A percentile compares a stretch with the other conserved stretches of the same genome.
These are phyloP conservation scores for Endoconidiophora laricicola DNA, from an alignment of 2,329 filamentous ascomycete genomes.

Conservation along the genomic window DNA sequence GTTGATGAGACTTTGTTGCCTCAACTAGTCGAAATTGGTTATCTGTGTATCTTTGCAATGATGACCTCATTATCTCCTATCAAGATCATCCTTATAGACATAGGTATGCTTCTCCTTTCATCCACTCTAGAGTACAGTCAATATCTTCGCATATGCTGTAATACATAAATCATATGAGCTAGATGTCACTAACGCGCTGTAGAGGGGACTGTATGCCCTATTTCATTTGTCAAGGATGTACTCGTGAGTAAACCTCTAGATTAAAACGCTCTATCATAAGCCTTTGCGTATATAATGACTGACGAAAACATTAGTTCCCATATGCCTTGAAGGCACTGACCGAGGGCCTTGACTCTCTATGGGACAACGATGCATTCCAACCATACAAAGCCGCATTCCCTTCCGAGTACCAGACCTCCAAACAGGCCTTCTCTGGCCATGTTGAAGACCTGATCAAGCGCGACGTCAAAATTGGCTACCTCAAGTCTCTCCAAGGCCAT, in stretches of 20 bases:
- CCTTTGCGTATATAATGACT: not conserved
- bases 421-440: slow-evolving; percentile 45
- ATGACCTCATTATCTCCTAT: slow-evolving; percentile 14
- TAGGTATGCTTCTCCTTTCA: slow-evolving; percentile 29
- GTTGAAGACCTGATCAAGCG: slow-evolving; percentile 52
- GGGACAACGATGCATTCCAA: slow-evolving; percentile 47
- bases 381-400: slow-evolving; percentile 59
- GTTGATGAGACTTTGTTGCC: not conserved
- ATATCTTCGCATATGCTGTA: not conserved
- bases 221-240: slow-evolving; percentile 70
- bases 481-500: slow-evolving; percentile 66
- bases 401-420: slow-evolving; percentile 40
- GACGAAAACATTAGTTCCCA: slow-evolving; percentile 46
- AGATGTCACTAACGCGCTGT: slow-evolving; percentile 7
- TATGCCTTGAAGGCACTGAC: slow-evolving; percentile 56
- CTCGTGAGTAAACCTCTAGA: slow-evolving; percentile 40
- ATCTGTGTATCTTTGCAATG: not conserved
- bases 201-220: slow-evolving; percentile 74
- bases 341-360: slow-evolving; percentile 44
- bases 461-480: slow-evolving; percentile 60
- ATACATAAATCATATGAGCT: not conserved
- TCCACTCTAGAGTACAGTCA: too few relatives aligned
- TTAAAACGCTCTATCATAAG: not conserved
- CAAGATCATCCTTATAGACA: slow-evolving; percentile 38
- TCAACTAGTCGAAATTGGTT: not conserved